Evolutionary conservation across 108 stramenopile genomes (phyloP).

Genomic region (Chaetoceros tenuissimus): DNA sequence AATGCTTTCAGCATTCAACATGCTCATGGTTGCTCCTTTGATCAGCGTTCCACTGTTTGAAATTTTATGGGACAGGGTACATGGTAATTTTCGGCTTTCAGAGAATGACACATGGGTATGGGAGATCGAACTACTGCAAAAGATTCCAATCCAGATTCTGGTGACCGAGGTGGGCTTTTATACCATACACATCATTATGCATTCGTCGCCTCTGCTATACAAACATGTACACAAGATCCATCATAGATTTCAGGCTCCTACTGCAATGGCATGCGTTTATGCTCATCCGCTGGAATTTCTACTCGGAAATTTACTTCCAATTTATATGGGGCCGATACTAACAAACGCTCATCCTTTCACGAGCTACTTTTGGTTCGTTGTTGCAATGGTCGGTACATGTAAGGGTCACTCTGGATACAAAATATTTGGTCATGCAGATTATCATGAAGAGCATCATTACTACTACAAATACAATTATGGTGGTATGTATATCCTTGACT

Average conservation of each 20-base stretch:
- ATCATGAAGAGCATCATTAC: slow-evolving; percentile 18
- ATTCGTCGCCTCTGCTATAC: slow-evolving; percentile 10
- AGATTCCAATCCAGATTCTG: slow-evolving; percentile 4
- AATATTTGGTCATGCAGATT: slow-evolving; percentile 9
- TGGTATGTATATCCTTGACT: slow-evolving; percentile 11
- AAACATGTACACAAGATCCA: slow-evolving; percentile 14
- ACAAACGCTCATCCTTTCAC: slow-evolving; percentile 14
- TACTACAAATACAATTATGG: slow-evolving; percentile 17
- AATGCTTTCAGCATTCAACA: slow-evolving; percentile 8
- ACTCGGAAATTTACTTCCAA: slow-evolving; percentile 14
- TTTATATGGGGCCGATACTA: slow-evolving; percentile 10
- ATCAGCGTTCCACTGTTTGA: slow-evolving; percentile 6
- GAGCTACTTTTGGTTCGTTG: slow-evolving; percentile 9
- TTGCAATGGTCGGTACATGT: slow-evolving; percentile 20
- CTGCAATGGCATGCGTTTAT: slow-evolving; percentile 15
- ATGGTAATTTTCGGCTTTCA: slow-evolving; percentile 1
- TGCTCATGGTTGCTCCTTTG: slow-evolving; percentile 6
- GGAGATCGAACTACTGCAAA: slow-evolving; percentile 1
- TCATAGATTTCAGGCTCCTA: slow-evolving; percentile 15
- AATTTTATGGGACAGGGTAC: slow-evolving; percentile 1
- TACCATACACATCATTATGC: slow-evolving; percentile 1
- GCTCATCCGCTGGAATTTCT: slow-evolving; percentile 20
- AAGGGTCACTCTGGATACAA: slow-evolving; percentile 16
- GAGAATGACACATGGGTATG: slow-evolving; percentile 6
- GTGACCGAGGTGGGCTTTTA: slow-evolving; percentile 3